Percentiles rank a stretch among this genome's conserved stretches.
Evolutionary conservation across 2,329 filamentous ascomycete species (phyloP).

Genomic region (Orbilia quercus): DNA sequence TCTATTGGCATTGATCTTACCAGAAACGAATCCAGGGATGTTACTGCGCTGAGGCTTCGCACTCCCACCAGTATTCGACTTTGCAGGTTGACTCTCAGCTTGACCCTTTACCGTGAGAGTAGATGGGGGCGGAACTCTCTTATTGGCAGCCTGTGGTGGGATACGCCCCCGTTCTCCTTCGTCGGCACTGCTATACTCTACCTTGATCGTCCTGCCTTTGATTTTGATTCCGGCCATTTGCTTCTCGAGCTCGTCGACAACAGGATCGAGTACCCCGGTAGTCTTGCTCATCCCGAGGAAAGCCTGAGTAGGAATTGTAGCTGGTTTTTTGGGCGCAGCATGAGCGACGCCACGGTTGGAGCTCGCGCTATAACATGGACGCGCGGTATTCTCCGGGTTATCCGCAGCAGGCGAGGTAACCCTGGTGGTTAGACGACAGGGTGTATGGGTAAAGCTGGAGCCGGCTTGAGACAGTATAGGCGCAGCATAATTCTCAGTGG

Average conservation of each 20-base stretch:
- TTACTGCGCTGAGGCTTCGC: not conserved
- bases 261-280: not conserved
- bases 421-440: too few species aligned
- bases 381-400: too few species aligned
- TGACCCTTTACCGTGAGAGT: not conserved
- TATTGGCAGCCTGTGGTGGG: conserved; percentile 1
- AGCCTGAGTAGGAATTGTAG: not conserved
- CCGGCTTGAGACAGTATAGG: too few species aligned
- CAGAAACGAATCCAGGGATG: conserved; percentile 2
- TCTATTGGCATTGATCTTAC: conserved; percentile 1
- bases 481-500: too few species aligned
- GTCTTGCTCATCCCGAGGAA: not conserved
- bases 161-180: not conserved
- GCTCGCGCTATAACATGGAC: not conserved
- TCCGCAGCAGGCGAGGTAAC: not conserved
- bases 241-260: not conserved
- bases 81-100: too few species aligned
- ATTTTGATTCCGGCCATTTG: not conserved
- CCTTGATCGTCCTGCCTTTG: not conserved
- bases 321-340: not conserved
- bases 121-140: conserved; percentile 3
- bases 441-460: too few species aligned
- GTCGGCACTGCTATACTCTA: not conserved
- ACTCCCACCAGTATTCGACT: not conserved
- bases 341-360: not conserved